Evolutionary conservation across 2,329 filamentous ascomycete genomes (phyloP).

Genomic region (Beauveria pseudobassiana): DNA sequence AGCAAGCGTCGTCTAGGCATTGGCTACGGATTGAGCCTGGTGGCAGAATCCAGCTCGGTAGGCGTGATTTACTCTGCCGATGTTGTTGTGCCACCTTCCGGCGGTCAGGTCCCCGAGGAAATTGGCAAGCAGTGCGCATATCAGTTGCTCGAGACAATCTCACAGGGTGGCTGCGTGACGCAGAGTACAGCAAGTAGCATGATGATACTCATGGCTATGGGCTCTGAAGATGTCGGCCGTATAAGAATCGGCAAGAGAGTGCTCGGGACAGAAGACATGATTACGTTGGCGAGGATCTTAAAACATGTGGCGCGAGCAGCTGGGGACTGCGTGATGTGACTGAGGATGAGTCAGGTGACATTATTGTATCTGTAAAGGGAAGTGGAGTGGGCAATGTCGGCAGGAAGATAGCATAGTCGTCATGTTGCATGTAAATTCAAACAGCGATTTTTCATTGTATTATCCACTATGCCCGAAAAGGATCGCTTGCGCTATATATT

Average conservation of each 20-base stretch:
- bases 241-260: conserved; percentile 75
- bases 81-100: conserved; percentile 63
- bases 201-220: conserved; percentile 93
- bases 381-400: conserved; percentile 91
- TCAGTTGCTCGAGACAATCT: conserved; percentile 78
- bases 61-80: conserved; percentile 87
- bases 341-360: conserved; percentile 59
- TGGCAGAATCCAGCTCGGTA: conserved; percentile 79
- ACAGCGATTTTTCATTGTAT: conserved; percentile 11
- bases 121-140: conserved; percentile 82
- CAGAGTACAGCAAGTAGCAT: conserved; percentile 65
- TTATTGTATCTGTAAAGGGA: conserved; percentile 87
- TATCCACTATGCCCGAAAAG: not conserved
- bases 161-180: conserved; percentile 74
- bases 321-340: conserved; percentile 80
- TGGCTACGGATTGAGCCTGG: conserved; percentile 83
- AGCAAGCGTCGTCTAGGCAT: conserved; percentile 66
- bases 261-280: conserved; percentile 69
- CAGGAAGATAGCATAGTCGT: conserved; percentile 64
- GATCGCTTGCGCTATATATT: not conserved
- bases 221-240: conserved; percentile 87
- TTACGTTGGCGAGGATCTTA: conserved; percentile 79
- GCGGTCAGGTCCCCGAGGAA: conserved; percentile 82
- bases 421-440: conserved; percentile 15
- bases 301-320: conserved; percentile 79